Percentiles rank a stretch among this genome's conserved stretches.
These are phyloP conservation scores for Boletellus ananas DNA, from an alignment of 768 basidiomycete species.

Conservation along the genomic window DNA sequence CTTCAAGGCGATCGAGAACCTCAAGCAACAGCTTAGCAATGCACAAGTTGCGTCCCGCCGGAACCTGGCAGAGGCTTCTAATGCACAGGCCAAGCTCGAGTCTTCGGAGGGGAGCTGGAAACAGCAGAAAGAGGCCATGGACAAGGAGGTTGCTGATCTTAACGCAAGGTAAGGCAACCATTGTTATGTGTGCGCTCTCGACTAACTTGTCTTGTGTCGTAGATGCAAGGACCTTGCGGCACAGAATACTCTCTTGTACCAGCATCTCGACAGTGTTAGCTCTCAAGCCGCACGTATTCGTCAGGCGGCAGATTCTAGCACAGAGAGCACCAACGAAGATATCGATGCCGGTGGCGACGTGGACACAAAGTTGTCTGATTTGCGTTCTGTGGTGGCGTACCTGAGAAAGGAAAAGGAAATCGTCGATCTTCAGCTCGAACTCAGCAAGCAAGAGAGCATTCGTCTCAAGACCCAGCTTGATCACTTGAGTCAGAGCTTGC, in stretches of 20 bases:
- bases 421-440: constrained; percentile 80
- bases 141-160: constrained; percentile 74
- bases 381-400: constrained; percentile 76
- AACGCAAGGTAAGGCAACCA: constrained; percentile 52
- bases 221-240: constrained; percentile 71
- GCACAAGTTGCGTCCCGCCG: constrained; percentile 56
- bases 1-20: constrained; percentile 63
- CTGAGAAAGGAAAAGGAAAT: constrained; percentile 91
- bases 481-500: constrained; percentile 61
- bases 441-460: constrained; percentile 71
- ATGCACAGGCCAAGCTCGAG: constrained; percentile 66
- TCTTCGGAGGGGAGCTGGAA: constrained; percentile 78
- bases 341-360: constrained; percentile 45
- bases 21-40: constrained; percentile 59
- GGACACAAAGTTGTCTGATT: constrained; percentile 65
- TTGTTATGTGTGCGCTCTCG: not conserved
- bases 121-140: constrained; percentile 69
- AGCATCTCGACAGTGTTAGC: constrained; percentile 81
- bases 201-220: not conserved
- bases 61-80: constrained; percentile 59
- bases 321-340: constrained; percentile 38
- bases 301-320: constrained; percentile 57
- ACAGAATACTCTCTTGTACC: constrained; percentile 75
- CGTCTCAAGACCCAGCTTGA: constrained; percentile 75
- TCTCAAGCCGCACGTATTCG: constrained; percentile 79